Conservation (phyloP, 139 green algal species). For the Chlamydomonas eustigma region DNA sequence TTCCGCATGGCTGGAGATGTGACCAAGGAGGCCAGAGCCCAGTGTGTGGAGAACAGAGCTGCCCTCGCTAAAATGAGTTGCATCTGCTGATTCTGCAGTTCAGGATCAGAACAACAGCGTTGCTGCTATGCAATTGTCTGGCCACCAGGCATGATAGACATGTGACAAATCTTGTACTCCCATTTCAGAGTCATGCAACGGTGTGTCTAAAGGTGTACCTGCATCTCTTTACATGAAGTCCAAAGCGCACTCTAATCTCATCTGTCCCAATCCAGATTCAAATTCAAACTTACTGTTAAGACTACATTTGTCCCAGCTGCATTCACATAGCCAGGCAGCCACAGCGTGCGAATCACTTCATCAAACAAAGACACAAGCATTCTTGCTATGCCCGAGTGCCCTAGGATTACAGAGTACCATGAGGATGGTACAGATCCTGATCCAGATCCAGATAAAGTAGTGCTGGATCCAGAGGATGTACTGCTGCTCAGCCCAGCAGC, state of each 20-base stretch:
- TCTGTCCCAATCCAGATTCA: too few species aligned
- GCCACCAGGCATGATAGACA: too few species aligned
- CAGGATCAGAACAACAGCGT: too few species aligned
- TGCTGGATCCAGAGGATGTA: neutral
- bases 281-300: neutral
- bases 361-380: constrained; percentile 13
- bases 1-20: neutral
- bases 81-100: constrained; percentile 12
- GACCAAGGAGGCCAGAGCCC: constrained; percentile 24
- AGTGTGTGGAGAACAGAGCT: constrained; percentile 28
- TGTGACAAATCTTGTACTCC: too few species aligned
- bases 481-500: neutral
- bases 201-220: too few species aligned
- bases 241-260: too few species aligned
- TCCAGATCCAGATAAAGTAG: too few species aligned
- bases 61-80: constrained; percentile 18
- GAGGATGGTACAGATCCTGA: too few species aligned
- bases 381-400: constrained; percentile 8
- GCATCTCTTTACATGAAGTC: too few species aligned
- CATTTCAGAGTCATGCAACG: too few species aligned
- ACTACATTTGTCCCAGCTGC: neutral
- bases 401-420: too few species aligned
- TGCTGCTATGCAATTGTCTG: too few species aligned
- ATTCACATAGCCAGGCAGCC: neutral
- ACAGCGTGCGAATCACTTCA: constrained; percentile 19